Evolutionary conservation across 768 basidiomycete genomes (phyloP).

Genomic region (Mycena haematopus): DNA sequence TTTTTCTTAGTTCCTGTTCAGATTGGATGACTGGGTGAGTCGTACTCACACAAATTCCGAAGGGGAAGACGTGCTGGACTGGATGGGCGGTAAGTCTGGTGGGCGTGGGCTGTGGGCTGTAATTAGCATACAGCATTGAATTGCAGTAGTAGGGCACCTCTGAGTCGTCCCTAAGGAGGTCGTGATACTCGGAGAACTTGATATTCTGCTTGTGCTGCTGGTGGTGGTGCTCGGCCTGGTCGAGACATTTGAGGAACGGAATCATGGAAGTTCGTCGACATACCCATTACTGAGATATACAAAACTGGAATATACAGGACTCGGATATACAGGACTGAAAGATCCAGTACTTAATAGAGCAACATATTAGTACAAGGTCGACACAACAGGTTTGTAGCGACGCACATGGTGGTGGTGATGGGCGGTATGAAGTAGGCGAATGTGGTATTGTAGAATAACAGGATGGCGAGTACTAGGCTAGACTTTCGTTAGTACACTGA

Average conservation of each 20-base stretch:
- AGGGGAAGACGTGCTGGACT: not conserved
- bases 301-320: not conserved
- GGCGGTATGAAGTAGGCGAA: constrained; percentile 5
- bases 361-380: not conserved
- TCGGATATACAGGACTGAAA: not conserved
- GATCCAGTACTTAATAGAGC: not conserved
- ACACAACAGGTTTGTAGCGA: not conserved
- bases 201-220: not conserved
- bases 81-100: not conserved
- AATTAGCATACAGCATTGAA: not conserved
- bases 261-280: no score
- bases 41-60: constrained; percentile 13
- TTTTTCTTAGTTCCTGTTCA: no score
- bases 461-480: constrained; percentile 6
- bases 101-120: not conserved
- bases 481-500: not conserved
- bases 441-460: constrained; percentile 1
- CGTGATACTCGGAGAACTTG: not conserved
- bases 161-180: not conserved
- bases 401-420: constrained; percentile 1
- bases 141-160: not conserved
- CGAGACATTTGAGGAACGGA: no score
- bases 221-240: not conserved
- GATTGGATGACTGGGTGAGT: not conserved
- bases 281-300: constrained; percentile 10